Evolutionary conservation across 2,329 filamentous ascomycete genomes (phyloP), one percentile per base, ranked within the genome.

Genomic region (Diaporthe batatas): DNA sequence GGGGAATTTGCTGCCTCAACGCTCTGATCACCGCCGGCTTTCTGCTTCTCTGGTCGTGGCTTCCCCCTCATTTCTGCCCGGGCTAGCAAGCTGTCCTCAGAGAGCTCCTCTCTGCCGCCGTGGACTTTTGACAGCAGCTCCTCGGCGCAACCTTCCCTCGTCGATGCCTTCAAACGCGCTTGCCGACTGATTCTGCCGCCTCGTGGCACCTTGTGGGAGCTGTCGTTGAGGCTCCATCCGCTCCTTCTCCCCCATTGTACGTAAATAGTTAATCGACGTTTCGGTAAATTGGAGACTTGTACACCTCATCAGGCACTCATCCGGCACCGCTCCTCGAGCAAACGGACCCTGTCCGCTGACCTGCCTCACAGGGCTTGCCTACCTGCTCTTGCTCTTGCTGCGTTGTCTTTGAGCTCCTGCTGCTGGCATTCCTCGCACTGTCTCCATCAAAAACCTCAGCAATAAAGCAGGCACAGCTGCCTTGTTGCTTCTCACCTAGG

Each of bases 251-350:
- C 51, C 57, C 68, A 62, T 47, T 25, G 68, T 70, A 62, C 55
- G 68, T 70, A 59, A 59, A 53, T 62, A 62, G 65, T 32, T 14
- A 57, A 32, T 59, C 55, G 57, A 54, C 21, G 55, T 70, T 70
- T 70, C 44, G 55, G 25, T 70, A 53, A 62, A 59, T 67, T 62
- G 68, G 68, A 62, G 54, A 53, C 68, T 70, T 53, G 55, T 39
- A 62, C 49, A 70, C 58, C 42, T 53, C 58, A 58, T 34, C 68
- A 59, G 58, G 53, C 55, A 58, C 42, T 53, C 58, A 58, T 34
- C 68, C 53, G 58, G 53, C 55, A 58, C 47, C 7, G 53, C 55
- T 47, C 32, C 54, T 51, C 68, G 23, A 67, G n/a, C 62, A 67
- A 53, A 67, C 47, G 62, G 62, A 29, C 32, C 44, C 8, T 36